Conservation (phyloP, 495 filamentous ascomycete genomes). For the Bacidia gigantensis region DNA sequence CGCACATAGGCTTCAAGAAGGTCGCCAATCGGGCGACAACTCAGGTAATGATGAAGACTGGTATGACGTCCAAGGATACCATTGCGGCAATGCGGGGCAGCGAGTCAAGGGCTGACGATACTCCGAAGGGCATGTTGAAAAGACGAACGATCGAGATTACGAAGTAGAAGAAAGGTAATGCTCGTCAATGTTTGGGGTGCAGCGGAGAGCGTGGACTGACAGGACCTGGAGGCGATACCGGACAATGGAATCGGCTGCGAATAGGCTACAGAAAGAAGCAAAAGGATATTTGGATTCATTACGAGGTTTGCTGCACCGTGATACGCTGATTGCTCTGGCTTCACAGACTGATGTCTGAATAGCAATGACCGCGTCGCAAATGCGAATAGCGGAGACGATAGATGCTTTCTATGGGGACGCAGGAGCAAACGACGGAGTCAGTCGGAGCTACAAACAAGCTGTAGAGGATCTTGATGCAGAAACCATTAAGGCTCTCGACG, state of each 20-base stretch:
- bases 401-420: conserved; percentile 98
- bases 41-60: conserved; percentile 99
- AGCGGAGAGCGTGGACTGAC: conserved; percentile 12
- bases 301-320: conserved; percentile 42
- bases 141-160: conserved; percentile 95
- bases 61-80: conserved; percentile 26
- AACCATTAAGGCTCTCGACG: conserved; percentile 94
- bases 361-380: conserved; percentile 99
- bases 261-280: conserved; percentile 87
- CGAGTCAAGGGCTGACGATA: conserved; percentile 11
- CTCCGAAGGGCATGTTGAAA: conserved; percentile 77
- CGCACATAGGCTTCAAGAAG: conserved; percentile 77
- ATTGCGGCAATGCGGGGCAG: background rate
- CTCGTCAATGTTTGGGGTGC: background rate
- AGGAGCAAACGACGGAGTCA: conserved; percentile 85
- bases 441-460: conserved; percentile 91
- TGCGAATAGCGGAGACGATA: conserved; percentile 98
- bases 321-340: background rate
- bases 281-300: conserved; percentile 94
- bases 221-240: conserved; percentile 57
- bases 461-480: conserved; percentile 95
- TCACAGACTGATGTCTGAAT: conserved; percentile 5
- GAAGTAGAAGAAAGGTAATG: conserved; percentile 85
- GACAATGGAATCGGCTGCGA: conserved; percentile 88
- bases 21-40: conserved; percentile 97